These are phyloP conservation scores for Falciphora oryzae DNA, from an alignment of 2,329 filamentous ascomycete genomes.

Conservation along the genomic window DNA sequence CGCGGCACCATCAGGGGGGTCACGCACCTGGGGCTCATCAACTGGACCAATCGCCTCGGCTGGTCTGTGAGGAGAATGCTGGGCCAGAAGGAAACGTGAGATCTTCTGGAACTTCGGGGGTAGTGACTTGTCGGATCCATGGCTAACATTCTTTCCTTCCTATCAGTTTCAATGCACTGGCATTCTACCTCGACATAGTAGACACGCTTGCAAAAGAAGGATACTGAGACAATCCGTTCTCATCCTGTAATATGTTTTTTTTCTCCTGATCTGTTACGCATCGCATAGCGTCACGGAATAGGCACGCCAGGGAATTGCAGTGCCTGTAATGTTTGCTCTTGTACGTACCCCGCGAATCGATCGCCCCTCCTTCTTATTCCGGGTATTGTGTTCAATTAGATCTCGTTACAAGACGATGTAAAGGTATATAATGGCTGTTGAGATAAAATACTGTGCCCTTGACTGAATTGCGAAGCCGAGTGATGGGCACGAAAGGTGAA, in stretches of 20 bases:
- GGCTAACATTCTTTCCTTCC: neutral
- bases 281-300: neutral
- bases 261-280: too few species aligned
- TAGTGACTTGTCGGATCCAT: neutral
- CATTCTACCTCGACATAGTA: slow-evolving; percentile 60
- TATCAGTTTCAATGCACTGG: slow-evolving; percentile 57
- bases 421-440: too few species aligned
- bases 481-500: too few species aligned
- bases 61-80: slow-evolving; percentile 49
- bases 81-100: slow-evolving; percentile 44
- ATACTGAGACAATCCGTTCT: neutral
- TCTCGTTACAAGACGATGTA: too few species aligned
- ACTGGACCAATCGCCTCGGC: slow-evolving; percentile 58
- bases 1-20: slow-evolving; percentile 57
- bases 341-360: too few species aligned
- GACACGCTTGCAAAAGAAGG: slow-evolving; percentile 69
- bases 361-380: too few species aligned
- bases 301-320: neutral
- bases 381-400: too few species aligned
- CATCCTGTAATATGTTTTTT: too few species aligned
- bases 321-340: too few species aligned
- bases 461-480: too few species aligned
- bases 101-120: neutral
- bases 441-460: too few species aligned
- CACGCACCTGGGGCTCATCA: slow-evolving; percentile 60